These are phyloP conservation scores for Albizia julibrissin DNA, from an alignment of 306 rosid genomes.

Conservation along the genomic window DNA sequence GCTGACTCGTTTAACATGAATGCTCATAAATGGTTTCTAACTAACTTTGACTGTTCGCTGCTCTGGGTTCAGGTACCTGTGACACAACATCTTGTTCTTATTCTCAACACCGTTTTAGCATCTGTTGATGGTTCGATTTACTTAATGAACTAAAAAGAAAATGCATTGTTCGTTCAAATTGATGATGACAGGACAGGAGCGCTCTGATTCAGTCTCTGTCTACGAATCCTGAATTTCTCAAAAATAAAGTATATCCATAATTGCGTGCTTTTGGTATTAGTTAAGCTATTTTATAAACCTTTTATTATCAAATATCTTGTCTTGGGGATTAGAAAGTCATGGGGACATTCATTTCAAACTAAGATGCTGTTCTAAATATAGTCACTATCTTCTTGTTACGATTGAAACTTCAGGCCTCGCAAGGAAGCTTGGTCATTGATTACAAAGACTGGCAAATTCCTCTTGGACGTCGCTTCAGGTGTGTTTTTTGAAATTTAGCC, in stretches of 20 bases:
- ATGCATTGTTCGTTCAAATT: neutral
- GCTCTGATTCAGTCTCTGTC: constrained; percentile 85
- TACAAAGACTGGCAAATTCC: constrained; percentile 98
- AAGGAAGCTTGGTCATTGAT: constrained; percentile 76
- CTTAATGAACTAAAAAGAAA: neutral
- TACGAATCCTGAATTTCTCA: constrained; percentile 84
- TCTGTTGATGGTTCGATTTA: constrained; percentile 22
- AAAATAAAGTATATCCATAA: constrained; percentile 65
- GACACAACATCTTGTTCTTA: neutral
- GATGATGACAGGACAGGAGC: constrained; percentile 70
- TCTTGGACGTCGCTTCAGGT: constrained; percentile 98
- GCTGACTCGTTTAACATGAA: constrained; percentile 93
- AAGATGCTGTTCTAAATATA: constrained; percentile 15
- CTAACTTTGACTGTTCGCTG: constrained; percentile 89
- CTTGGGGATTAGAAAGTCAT: neutral
- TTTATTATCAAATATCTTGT: constrained; percentile 10
- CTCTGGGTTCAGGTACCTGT: constrained; percentile 90
- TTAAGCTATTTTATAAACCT: neutral
- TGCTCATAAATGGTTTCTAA: constrained; percentile 93
- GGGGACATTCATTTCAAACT: constrained; percentile 3
- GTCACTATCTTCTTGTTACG: constrained; percentile 11
- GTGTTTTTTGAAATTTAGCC: constrained; percentile 31
- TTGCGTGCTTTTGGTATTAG: constrained; percentile 13
- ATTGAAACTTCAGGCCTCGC: constrained; percentile 69
- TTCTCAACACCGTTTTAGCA: constrained; percentile 24